These are phyloP conservation scores for Galeopsis tetrahit DNA, from an alignment of 257 asterid species.

Conservation along the genomic window DNA sequence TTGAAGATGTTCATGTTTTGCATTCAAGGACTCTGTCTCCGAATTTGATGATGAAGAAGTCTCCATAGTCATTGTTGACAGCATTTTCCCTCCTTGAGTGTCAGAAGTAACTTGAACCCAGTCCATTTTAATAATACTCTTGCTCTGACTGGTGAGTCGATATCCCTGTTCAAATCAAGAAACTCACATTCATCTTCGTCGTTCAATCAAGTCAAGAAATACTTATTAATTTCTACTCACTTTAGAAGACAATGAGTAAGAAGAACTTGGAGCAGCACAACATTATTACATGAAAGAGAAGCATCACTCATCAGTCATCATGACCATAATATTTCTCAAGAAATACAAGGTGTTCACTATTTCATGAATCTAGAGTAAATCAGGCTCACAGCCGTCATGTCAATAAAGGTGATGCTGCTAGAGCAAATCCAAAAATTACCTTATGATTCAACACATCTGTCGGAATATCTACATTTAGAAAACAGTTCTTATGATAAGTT, in stretches of 20 bases:
- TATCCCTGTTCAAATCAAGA: conserved; percentile 63
- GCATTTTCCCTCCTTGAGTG: conserved; percentile 65
- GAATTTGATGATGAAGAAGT: conserved; percentile 45
- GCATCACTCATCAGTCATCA: background rate
- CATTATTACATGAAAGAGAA: conserved; percentile 5
- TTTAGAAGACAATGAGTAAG: background rate
- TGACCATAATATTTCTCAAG: conserved; percentile 5
- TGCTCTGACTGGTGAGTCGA: conserved; percentile 75
- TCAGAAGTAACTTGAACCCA: conserved; percentile 71
- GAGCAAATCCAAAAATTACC: conserved; percentile 48
- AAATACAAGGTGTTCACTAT: conserved; percentile 10
- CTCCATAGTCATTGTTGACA: conserved; percentile 88
- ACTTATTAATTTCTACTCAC: background rate
- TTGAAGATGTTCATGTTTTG: conserved; percentile 47
- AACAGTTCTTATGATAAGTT: conserved; percentile 61
- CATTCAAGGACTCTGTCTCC: conserved; percentile 43
- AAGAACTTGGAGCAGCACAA: conserved; percentile 19
- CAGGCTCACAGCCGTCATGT: conserved; percentile 20
- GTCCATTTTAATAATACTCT: conserved; percentile 57
- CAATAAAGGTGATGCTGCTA: background rate
- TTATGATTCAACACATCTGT: conserved; percentile 68
- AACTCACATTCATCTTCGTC: conserved; percentile 29
- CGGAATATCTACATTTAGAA: conserved; percentile 77
- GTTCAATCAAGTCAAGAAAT: conserved; percentile 8
- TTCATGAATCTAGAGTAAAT: conserved; percentile 3